phyloP scores from a whole-genome alignment of 164 flowering plant genomes.

The Berberis vulgaris region DNA sequence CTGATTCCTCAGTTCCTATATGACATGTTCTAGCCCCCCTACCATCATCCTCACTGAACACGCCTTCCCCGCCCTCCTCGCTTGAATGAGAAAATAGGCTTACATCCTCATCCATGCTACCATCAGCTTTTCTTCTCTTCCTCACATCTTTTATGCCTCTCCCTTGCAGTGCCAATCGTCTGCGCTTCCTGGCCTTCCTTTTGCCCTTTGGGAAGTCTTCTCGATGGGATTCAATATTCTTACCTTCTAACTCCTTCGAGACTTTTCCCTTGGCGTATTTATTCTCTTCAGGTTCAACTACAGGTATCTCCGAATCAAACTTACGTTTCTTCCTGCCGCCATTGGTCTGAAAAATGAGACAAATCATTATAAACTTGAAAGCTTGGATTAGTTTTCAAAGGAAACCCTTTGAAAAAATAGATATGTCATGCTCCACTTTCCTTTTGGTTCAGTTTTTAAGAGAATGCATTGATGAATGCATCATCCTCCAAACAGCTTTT shows the following conservation, averaged over 20 bases:
- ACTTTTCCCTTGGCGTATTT: conserved; percentile 26
- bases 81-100: conserved; percentile 50
- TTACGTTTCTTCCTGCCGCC: conserved; percentile 71
- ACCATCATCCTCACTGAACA: conserved; percentile 51
- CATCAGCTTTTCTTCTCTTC: conserved; percentile 41
- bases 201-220: conserved; percentile 91
- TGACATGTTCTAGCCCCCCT: conserved; percentile 34
- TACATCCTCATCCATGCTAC: conserved; percentile 37
- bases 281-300: conserved; percentile 54
- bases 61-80: conserved; percentile 24
- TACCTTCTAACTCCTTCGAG: conserved; percentile 33
- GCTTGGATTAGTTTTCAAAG: too few species aligned
- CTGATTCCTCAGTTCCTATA: conserved; percentile 45
- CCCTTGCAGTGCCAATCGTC: conserved; percentile 66
- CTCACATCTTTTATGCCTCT: conserved; percentile 54
- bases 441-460: too few species aligned
- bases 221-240: conserved; percentile 39
- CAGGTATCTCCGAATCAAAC: conserved; percentile 42
- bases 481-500: too few species aligned
- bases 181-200: conserved; percentile 72
- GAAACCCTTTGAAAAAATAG: too few species aligned
- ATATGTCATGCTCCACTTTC: too few species aligned
- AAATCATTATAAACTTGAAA: not conserved
- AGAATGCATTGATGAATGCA: too few species aligned
- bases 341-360: conserved; percentile 54